Base-by-base conservation (phyloP, 192 early-diverging fungal genomes). In the Neocallimastix lanati region DNA sequence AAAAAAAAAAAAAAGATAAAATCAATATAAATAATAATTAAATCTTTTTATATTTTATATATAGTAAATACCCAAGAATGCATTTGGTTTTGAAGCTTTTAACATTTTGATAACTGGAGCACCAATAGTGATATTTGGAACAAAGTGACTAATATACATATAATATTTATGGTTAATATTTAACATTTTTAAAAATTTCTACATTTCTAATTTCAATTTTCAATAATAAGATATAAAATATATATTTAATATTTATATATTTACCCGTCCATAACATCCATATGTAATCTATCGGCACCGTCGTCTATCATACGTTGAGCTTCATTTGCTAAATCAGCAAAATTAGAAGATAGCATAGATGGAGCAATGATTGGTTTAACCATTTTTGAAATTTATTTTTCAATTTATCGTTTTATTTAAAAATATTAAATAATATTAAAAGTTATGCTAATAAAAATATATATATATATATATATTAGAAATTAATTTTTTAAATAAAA, bases 261-360 rank as follows among this genome's bases (percentile, higher is more conserved):
- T 88, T 88, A 92, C 92, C 92, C 93, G 82, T 95, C 94, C 96
- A 98, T 97, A 21, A 98, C 90, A 84, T 96, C 93, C 89, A 94
- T 91, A 85, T 94, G 93, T 81, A 95, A 85, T 87, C 92, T 95
- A 84, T 98, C 95, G 12, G 96, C 96, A n/a, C 95, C 95, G 79
- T 89, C 82, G n/a, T 86, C 87, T 29, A 93, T 82, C 95, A 98
- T 96, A 80, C 93, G 89, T 85, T 94, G 88, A 83, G 92, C 92
- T 84, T 98, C 96, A 30, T 84, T 86, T 7, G 93, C 93, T 16
- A 98, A 89, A 35, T 86, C 84, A 78, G 94, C 92, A 88, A 97
- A 96, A 87, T 98, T 96, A 82, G 90, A 86, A 29, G 94, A 94
- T 28, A 97, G 92, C 84, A 98, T 86, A 12, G 96, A 97, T 29